Evolutionary conservation across 108 stramenopile genomes (phyloP).

Genomic region (Skeletonema grethae): DNA sequence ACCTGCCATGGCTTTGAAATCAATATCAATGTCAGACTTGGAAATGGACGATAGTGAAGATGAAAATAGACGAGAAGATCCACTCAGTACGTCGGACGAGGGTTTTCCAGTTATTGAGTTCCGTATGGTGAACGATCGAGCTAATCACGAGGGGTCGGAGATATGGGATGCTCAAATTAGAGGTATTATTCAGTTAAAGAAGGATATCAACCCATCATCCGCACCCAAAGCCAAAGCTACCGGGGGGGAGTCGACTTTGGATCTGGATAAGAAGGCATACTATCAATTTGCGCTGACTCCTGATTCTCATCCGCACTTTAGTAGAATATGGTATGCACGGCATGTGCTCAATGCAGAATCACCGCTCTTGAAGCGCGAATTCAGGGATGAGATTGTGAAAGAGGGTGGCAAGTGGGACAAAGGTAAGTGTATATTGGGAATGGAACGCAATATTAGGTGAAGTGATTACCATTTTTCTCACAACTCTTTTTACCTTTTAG

Average conservation of each 20-base stretch:
- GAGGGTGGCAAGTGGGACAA: slow-evolving; percentile 27
- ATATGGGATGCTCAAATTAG: slow-evolving; percentile 39
- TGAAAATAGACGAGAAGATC: background rate
- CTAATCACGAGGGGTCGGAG: slow-evolving; percentile 23
- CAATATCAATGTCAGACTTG: background rate
- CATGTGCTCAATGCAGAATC: slow-evolving; percentile 33
- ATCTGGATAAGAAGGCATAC: slow-evolving; percentile 29
- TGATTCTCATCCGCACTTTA: slow-evolving; percentile 33
- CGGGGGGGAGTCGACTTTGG: slow-evolving; percentile 26
- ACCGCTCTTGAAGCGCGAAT: slow-evolving; percentile 24
- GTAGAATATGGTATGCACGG: slow-evolving; percentile 26
- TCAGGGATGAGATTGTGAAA: slow-evolving; percentile 23
- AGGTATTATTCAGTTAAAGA: slow-evolving; percentile 24
- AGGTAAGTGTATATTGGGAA: background rate
- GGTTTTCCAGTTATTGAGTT: slow-evolving; percentile 33
- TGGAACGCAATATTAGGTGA: too few species aligned
- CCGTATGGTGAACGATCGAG: slow-evolving; percentile 34
- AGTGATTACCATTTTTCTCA: background rate
- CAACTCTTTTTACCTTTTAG: background rate
- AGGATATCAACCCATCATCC: slow-evolving; percentile 1
- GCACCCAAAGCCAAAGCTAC: slow-evolving; percentile 1
- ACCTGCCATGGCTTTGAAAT: background rate
- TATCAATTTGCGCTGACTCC: slow-evolving; percentile 18
- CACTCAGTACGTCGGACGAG: slow-evolving; percentile 8
- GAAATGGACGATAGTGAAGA: background rate